A percentile compares a stretch with the other conserved stretches of the same genome.
Evolutionary conservation across 139 green algal species (phyloP).

Genomic region (Chlorella sp.): DNA sequence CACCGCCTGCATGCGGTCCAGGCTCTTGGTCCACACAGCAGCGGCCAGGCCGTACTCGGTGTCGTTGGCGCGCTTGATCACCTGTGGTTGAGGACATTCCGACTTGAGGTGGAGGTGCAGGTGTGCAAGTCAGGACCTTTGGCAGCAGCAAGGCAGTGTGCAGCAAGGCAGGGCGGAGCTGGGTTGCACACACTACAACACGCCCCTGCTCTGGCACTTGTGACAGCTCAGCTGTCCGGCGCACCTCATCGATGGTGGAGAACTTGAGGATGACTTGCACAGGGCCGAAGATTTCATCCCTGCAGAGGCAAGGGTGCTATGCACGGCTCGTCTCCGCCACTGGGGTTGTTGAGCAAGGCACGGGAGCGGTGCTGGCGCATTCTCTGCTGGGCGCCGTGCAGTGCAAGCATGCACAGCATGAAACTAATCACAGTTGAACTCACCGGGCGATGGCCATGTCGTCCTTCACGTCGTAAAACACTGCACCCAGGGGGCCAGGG

Average conservation of each 20-base stretch:
- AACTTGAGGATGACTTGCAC: constrained; percentile 80
- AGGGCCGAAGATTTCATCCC: constrained; percentile 73
- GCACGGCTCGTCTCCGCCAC: too few relatives aligned
- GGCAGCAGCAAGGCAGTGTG: too few relatives aligned
- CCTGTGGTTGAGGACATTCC: too few relatives aligned
- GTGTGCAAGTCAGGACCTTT: too few relatives aligned
- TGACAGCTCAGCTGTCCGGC: too few relatives aligned
- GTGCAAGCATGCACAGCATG: not conserved
- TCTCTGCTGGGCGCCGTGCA: too few relatives aligned
- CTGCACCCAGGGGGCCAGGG: constrained; percentile 19
- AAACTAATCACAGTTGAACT: not conserved
- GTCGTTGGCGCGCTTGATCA: constrained; percentile 73
- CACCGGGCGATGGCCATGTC: constrained; percentile 63
- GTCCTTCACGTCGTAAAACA: constrained; percentile 75
- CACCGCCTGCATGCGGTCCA: constrained; percentile 69
- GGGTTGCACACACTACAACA: too few relatives aligned
- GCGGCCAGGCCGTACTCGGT: constrained; percentile 76
- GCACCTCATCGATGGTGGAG: constrained; percentile 72
- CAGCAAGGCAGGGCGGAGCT: too few relatives aligned
- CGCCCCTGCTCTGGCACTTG: too few relatives aligned
- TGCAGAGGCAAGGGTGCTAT: not conserved
- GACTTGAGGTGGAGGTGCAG: not conserved
- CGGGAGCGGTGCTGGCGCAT: too few relatives aligned
- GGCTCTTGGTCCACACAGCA: constrained; percentile 68
- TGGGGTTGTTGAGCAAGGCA: too few relatives aligned